Conservation (phyloP, 768 basidiomycete species). For the Leccinum obscurum region DNA sequence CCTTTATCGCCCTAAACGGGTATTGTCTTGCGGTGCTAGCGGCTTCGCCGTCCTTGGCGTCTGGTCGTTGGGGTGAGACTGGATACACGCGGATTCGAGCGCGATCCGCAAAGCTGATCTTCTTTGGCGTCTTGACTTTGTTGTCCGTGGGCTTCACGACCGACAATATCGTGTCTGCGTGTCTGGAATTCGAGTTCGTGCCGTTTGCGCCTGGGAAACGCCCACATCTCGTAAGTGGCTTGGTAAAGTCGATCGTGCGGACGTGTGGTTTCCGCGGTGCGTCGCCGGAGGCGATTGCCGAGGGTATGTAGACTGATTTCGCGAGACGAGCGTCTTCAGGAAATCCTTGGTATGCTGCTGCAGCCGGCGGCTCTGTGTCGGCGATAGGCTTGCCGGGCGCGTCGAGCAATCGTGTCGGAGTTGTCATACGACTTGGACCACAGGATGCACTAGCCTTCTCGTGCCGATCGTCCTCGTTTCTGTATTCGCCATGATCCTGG, state of each 20-base stretch:
- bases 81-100: conserved; percentile 23
- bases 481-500: neutral
- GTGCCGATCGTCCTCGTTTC: neutral
- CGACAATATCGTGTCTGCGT: conserved; percentile 2
- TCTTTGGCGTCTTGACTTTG: conserved; percentile 26
- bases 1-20: neutral
- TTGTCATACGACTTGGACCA: neutral
- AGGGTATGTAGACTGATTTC: neutral
- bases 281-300: neutral
- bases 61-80: conserved; percentile 13
- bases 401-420: neutral
- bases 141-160: conserved; percentile 6
- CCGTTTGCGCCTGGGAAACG: conserved; percentile 6
- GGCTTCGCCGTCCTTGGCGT: neutral
- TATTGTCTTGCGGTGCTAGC: neutral
- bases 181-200: conserved; percentile 5
- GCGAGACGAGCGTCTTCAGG: neutral
- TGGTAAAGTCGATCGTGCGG: conserved; percentile 32
- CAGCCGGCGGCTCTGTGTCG: neutral
- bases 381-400: conserved; percentile 11
- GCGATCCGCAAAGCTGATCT: conserved; percentile 26
- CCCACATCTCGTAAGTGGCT: conserved; percentile 10
- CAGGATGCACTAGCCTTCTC: too few species aligned
- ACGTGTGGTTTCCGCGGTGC: conserved; percentile 4
- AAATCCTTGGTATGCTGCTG: neutral